Base-by-base conservation (phyloP, 352 stramenopile genomes). In the Saprolegnia parasitica region DNA sequence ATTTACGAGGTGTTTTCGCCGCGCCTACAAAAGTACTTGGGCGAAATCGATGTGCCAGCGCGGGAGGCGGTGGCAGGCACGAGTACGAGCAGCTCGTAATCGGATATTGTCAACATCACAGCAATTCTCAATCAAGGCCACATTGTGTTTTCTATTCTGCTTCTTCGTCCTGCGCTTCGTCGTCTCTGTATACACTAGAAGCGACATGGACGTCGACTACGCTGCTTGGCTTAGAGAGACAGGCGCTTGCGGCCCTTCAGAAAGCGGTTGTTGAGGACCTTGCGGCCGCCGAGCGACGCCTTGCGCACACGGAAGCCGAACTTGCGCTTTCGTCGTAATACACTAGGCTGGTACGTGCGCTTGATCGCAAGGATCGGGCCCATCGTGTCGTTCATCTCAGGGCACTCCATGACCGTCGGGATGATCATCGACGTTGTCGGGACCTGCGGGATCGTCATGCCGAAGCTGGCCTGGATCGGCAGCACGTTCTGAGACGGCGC, bases 1-100 rank as follows among this genome's bases (percentile, higher is more conserved):
- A 93, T 95, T 73, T 95, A 95, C 76, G 87, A 95, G 67, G 87
- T 95, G 11, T 95, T 95, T 71, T 93, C 87, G 26, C 87, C 87
- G 0, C 73, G 72, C 39, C 73, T 95, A 11, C 78, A 89, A 56
- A 79, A 83, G 65, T 92, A 93, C 77, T 87, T 95, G 81, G 87
- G 87, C 6, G 20, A 26, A n/a, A 70, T 70, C 24, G 32, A 70
- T 37, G 35, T 57, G 6, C 46, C 63, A 20, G 32, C 35, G n/a
- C 24, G 35, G 11, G 13, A 49, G 1, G 42, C 42, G 1, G 29
- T 35, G 2, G 29, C 29, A 35, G 29, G 29, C 29, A 35, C 29
- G 29, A 35, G 29, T 5, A 35, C 29, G 29, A 35, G 47, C 24
- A 55, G n/a, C n/a, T 23, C 47, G 47, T 55, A 55, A 5, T 29